Evolutionary conservation across 306 rosid genomes (phyloP), one percentile per base, ranked within the genome.

Genomic region (Inga laurina): DNA sequence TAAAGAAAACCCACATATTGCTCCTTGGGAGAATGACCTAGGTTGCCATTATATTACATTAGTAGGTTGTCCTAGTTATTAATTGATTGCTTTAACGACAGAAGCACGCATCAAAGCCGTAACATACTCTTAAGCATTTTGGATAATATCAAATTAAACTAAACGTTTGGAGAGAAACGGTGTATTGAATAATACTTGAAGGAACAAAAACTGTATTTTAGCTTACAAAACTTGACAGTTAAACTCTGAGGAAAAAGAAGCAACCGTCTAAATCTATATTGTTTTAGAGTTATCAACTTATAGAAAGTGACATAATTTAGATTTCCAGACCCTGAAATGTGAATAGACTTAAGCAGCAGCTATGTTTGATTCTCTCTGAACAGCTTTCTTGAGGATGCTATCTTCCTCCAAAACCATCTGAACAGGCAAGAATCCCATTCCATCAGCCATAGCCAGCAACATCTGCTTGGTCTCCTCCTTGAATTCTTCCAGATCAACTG

Each of bases 361-460:
- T 5, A 2, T 64, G 15, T 64, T 35, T 67, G 34, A 77, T 79
- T 93, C 97, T 6, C 79, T 85, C 43, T 94, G 97, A 45, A 91
- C 97, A n/a, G 97, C 98, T 79, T 76, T 88, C 86, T 85, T 94
- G 59, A 94, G 81, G 45, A 88, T 75, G 77, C 97, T 83, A 32
- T 83, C 91, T 82, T 89, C 88, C 87, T 92, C 97, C 78, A 90
- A 34, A 39, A 85, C 83, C 97, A 92, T 94, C 82, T 89, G 97
- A 81, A 94, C 45, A 1, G 97, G 94, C 84, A 87, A 78, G 91
- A 88, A 84, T 11, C 96, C 97, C 85, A 94, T 69, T n/a, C 93
- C 93, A 48, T 84, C 89, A 1, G 97, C 93, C 97, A 94, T 89
- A 21, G 93, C 96, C 72, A 94, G 85, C 97, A 94, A 80, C 87